Percentiles rank a stretch among this genome's conserved stretches.
These are phyloP conservation scores for Aureobasidium sp. DNA, from an alignment of 2,329 filamentous ascomycete genomes.

Conservation along the genomic window DNA sequence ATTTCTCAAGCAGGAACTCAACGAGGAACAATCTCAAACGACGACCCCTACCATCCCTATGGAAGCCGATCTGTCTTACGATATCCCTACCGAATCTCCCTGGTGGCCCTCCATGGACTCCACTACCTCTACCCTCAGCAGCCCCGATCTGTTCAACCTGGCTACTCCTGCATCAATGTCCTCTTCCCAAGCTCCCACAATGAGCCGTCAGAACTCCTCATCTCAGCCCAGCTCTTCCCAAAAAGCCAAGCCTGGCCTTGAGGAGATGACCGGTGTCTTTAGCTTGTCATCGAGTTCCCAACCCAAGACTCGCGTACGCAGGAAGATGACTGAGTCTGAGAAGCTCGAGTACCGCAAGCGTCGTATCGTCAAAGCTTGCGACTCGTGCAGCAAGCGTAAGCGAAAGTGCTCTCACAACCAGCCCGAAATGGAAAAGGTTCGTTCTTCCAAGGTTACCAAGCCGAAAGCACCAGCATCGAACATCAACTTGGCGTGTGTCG, in stretches of 20 bases:
- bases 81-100: constrained; percentile 17
- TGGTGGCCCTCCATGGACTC: constrained; percentile 27
- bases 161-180: constrained; percentile 24
- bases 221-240: background rate
- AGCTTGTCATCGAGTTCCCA: constrained; percentile 26
- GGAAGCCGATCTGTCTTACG: constrained; percentile 5
- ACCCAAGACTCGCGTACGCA: constrained; percentile 27
- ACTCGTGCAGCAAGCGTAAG: constrained; percentile 30
- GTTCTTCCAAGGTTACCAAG: constrained; percentile 17
- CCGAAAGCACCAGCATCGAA: background rate
- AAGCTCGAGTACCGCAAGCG: constrained; percentile 32
- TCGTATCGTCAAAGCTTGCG: constrained; percentile 30
- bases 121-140: constrained; percentile 24
- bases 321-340: constrained; percentile 32
- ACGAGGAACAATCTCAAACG: constrained; percentile 22
- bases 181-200: constrained; percentile 17
- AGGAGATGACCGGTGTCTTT: constrained; percentile 32
- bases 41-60: constrained; percentile 18
- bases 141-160: constrained; percentile 24
- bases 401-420: constrained; percentile 22
- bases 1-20: constrained; percentile 29
- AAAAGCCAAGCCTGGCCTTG: constrained; percentile 21
- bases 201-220: constrained; percentile 12
- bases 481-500: background rate
- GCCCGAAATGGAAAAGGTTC: constrained; percentile 23